phyloP scores from a whole-genome alignment of 805 yeast genomes.

The Wickerhamiella galacta region DNA sequence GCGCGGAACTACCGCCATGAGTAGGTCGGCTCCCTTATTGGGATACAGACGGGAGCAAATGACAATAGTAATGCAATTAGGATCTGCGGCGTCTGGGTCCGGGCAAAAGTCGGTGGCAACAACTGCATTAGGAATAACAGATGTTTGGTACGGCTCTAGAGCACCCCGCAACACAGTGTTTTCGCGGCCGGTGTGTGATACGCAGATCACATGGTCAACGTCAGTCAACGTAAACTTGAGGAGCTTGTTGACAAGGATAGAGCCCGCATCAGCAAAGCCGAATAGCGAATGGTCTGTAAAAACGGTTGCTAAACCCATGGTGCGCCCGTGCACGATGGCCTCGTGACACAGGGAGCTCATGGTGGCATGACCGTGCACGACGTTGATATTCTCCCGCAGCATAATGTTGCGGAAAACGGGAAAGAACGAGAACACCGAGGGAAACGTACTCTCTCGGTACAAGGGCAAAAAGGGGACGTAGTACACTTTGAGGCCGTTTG shows the following conservation, averaged over 20 bases:
- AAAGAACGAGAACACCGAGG: constrained; percentile 76
- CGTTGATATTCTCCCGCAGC: constrained; percentile 68
- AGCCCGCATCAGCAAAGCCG: constrained; percentile 77
- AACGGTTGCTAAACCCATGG: constrained; percentile 84
- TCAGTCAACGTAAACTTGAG: constrained; percentile 71
- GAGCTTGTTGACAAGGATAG: constrained; percentile 73
- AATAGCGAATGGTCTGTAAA: constrained; percentile 92
- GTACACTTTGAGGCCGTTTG: constrained; percentile 86
- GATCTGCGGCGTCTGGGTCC: constrained; percentile 12
- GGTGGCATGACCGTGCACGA: constrained; percentile 92
- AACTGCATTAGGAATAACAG: constrained; percentile 97
- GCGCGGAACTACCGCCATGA: constrained; percentile 70
- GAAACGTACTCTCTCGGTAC: constrained; percentile 73
- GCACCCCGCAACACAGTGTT: constrained; percentile 82
- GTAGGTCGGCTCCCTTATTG: constrained; percentile 88
- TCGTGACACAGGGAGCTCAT: constrained; percentile 77
- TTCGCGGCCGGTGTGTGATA: constrained; percentile 90
- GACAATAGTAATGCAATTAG: constrained; percentile 54
- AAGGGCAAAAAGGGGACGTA: constrained; percentile 69
- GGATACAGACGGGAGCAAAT: constrained; percentile 83
- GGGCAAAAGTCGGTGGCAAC: constrained; percentile 56
- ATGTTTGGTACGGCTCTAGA: constrained; percentile 56
- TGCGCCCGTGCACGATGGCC: constrained; percentile 75
- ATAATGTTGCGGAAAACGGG: constrained; percentile 75
- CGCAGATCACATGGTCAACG: constrained; percentile 89